Evolutionary conservation across 257 asterid species (phyloP), one percentile per base, ranked within the genome.

Genomic region (Parsonsia alboflavescens): DNA sequence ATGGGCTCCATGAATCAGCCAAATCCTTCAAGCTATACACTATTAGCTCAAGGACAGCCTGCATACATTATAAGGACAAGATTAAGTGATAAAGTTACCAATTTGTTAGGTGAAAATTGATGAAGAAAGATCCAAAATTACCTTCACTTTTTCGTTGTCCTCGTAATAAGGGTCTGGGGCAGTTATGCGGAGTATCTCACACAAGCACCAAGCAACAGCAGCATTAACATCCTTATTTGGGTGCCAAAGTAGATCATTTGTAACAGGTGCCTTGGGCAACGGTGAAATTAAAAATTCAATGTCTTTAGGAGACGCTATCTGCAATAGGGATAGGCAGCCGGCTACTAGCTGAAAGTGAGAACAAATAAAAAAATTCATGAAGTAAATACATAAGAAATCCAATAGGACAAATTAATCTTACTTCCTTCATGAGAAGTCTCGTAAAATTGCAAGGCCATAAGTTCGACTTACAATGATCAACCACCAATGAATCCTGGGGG

Each of bases 181-280:
- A 17, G 75, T 56, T 53, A 69, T 69, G 19, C 80, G 59, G 6
- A 48, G 19, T 69, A 76, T 42, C 63, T 69, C 75, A 44, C 80
- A 68, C 44, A 76, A 21, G 62, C 80, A 76, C 28, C 59, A 57
- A 24, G 70, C 80, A 13, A 56, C 39, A 52, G 75, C 58, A 22
- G 44, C 61, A 39, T 57, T 68, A n/a, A 69, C 75, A 57, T 69
- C 71, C 70, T 15, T 50, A 21, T 76, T 39, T 10, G 74, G 22
- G 50, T 76, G 70, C 70, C 45, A 11, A 19, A 69, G 9, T 11
- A 69, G 36, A 5, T 58, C 71, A 42, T 42, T 68, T 5, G 62
- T 61, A 68, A 44, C 70, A 33, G 56, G 61, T 41, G 75, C 80
- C 2, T 46, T 30, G 13, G 30, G 59, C 2, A 69, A 11, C n/a